Percentiles rank a stretch among this genome's conserved stretches.
Evolutionary conservation across 371 early-diverging fungal genomes (phyloP).

Genomic region (Rhizopus sp.): DNA sequence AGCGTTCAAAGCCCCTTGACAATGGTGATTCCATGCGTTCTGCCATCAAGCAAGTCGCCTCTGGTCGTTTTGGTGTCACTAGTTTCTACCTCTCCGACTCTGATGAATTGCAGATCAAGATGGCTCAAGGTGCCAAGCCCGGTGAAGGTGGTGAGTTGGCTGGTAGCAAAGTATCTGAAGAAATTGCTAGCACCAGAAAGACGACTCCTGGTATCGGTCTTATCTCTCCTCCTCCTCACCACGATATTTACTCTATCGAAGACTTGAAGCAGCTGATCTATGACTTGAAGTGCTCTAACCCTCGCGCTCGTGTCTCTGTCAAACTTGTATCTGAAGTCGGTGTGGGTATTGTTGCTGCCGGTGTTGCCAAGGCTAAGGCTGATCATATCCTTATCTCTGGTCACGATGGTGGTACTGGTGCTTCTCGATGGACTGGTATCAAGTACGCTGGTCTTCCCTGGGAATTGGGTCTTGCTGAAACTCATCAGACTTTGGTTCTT

Average conservation of each 20-base stretch:
- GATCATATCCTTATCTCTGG: slow-evolving; percentile 95
- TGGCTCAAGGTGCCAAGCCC: slow-evolving; percentile 99
- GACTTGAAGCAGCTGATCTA: slow-evolving; percentile 97
- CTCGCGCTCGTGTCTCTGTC: slow-evolving; percentile 88
- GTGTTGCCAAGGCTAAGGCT: slow-evolving; percentile 96
- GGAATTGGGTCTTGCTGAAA: slow-evolving; percentile 97
- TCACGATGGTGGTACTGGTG: slow-evolving; percentile 98
- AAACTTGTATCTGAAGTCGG: slow-evolving; percentile 97
- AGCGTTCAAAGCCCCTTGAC: slow-evolving; percentile 64
- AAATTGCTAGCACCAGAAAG: slow-evolving; percentile 92
- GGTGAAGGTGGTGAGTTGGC: slow-evolving; percentile 89
- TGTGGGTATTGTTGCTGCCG: slow-evolving; percentile 94
- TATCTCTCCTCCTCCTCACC: slow-evolving; percentile 96
- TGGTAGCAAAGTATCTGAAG: slow-evolving; percentile 88
- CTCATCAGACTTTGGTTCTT: slow-evolving; percentile 94
- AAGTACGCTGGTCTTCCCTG: slow-evolving; percentile 97
- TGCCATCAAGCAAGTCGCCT: slow-evolving; percentile 97
- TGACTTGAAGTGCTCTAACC: slow-evolving; percentile 94
- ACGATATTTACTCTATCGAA: slow-evolving; percentile 97
- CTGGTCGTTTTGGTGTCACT: slow-evolving; percentile 97
- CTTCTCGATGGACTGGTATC: slow-evolving; percentile 97
- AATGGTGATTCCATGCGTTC: slow-evolving; percentile 87
- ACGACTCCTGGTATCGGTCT: slow-evolving; percentile 95
- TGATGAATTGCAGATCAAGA: slow-evolving; percentile 97
- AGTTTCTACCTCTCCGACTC: slow-evolving; percentile 90